A percentile compares a stretch with the other conserved stretches of the same genome.
phyloP scores from a whole-genome alignment of 805 yeast genomes.

The Monosporozyma siamensis region DNA sequence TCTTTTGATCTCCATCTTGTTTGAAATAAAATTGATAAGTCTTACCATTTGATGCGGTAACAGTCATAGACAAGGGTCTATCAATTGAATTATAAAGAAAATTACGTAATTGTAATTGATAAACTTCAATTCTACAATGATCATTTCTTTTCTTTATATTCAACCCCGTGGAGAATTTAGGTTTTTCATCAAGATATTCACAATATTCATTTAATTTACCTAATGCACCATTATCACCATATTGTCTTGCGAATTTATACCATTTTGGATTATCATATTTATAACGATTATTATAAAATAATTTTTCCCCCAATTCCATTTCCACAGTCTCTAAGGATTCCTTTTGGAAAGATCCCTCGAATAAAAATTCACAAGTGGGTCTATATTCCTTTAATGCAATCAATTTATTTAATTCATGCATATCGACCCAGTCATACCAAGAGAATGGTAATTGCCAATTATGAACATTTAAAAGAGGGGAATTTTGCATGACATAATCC shows the following conservation, averaged over 20 bases:
- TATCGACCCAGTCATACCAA: slow-evolving; percentile 52
- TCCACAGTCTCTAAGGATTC: slow-evolving; percentile 13
- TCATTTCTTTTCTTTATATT: slow-evolving; percentile 14
- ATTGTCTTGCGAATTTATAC: slow-evolving; percentile 7
- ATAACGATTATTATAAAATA: slow-evolving; percentile 15
- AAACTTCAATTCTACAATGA: slow-evolving; percentile 25
- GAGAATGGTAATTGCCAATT: slow-evolving; percentile 35
- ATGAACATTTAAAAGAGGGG: not conserved
- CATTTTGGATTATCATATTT: slow-evolving; percentile 15
- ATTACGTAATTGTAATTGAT: slow-evolving; percentile 23
- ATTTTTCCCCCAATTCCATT: slow-evolving; percentile 10
- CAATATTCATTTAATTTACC: slow-evolving; percentile 2
- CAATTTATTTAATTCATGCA: slow-evolving; percentile 34
- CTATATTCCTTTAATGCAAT: slow-evolving; percentile 15
- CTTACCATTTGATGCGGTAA: slow-evolving; percentile 13
- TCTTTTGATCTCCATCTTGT: slow-evolving; percentile 7
- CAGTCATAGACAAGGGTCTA: slow-evolving; percentile 23
- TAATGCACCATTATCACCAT: not conserved
- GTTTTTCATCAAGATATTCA: not conserved
- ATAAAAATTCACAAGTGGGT: slow-evolving; percentile 18
- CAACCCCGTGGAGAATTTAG: slow-evolving; percentile 8
- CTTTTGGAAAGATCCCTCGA: slow-evolving; percentile 15
- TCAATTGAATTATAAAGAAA: slow-evolving; percentile 11
- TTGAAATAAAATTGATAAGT: slow-evolving; percentile 13
- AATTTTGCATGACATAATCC: slow-evolving; percentile 27